These are phyloP conservation scores for Colletotrichum euphorbiae DNA, from an alignment of 2,329 filamentous ascomycete species.

Conservation along the genomic window DNA sequence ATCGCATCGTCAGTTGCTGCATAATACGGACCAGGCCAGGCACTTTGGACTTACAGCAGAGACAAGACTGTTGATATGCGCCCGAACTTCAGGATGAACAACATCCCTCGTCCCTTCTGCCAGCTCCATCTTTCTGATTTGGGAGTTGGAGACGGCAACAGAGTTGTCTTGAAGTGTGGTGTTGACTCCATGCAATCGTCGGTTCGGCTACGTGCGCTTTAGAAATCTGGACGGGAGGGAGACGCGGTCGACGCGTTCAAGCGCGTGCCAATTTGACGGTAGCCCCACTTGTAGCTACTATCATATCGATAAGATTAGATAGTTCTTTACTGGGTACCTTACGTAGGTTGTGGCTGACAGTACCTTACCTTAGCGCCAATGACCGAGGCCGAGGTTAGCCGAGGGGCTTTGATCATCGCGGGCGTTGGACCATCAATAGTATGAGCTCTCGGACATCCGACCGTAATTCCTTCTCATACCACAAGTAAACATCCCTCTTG, in stretches of 20 bases:
- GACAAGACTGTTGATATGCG: constrained; percentile 92
- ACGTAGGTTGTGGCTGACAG: neutral
- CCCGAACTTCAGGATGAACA: constrained; percentile 92
- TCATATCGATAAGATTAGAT: constrained; percentile 19
- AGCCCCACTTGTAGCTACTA: neutral
- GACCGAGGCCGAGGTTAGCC: constrained; percentile 58
- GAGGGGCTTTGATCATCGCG: constrained; percentile 39
- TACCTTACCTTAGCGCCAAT: constrained; percentile 30
- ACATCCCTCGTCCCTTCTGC: constrained; percentile 66
- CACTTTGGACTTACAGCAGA: constrained; percentile 77
- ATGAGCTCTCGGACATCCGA: constrained; percentile 25
- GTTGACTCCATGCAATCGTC: constrained; percentile 24
- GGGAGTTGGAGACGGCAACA: constrained; percentile 3
- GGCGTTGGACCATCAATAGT: constrained; percentile 28
- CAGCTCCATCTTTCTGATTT: constrained; percentile 62
- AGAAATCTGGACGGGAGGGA: neutral
- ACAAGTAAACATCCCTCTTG: constrained; percentile 8
- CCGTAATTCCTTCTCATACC: neutral
- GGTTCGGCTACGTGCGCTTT: neutral
- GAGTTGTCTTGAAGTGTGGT: neutral
- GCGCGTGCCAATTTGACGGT: constrained; percentile 13
- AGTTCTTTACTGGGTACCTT: neutral
- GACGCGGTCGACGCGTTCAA: constrained; percentile 34
- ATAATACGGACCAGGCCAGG: neutral
- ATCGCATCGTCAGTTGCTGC: constrained; percentile 42